Base-by-base conservation (phyloP, 371 early-diverging fungal genomes). In the Haplosporangium sp. region DNA sequence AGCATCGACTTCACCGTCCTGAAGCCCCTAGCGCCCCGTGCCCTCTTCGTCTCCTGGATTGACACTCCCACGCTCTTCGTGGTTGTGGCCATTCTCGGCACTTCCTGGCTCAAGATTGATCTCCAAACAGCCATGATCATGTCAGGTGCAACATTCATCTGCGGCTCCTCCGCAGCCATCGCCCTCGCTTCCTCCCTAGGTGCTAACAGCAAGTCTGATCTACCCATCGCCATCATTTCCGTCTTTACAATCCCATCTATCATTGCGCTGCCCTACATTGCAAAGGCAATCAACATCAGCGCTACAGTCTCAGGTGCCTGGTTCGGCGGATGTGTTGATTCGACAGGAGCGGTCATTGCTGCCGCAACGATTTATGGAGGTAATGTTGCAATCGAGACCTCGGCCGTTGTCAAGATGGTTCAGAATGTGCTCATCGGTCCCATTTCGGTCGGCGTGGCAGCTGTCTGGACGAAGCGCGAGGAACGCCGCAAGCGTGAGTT, bases 301-400 rank as follows among this genome's bases (percentile, higher is more conserved):
- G 64, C 86, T 20, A 70, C 83, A 16, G 87, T 88, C 0, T 82
- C 85, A 18, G 90, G 90, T 37, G 90, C 90, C 2, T 89, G 90
- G 90, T 89, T 89, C 72, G 90, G 90, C 11, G 90, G 90, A 11
- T 88, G 87, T 54, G 83, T 89, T 4, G 90, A 89, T 56, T 88
- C 88, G 0, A 89, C 90, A 5, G 90, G 90, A 29, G 88, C 88
- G n/a, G 90, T 89, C 29, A 86, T 89, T 82, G 90, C 88, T n/a
- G 83, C 90, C 11, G 86, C 90, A 3, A 86, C 84, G 46, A 89
- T 89, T 36, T 89, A 88, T 68, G 85, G 84, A 36, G 86, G 85
- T 47, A 81, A 84, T 38, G 80, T 80, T 11, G 87, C 90, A 2
- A 81, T 89, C 51, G 81, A 86, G 45, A 88, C 88, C 0, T 80